Evolutionary conservation across 2,329 filamentous ascomycete genomes (phyloP), one percentile per base, ranked within the genome.

Genomic region (Penicillium corylophilum): DNA sequence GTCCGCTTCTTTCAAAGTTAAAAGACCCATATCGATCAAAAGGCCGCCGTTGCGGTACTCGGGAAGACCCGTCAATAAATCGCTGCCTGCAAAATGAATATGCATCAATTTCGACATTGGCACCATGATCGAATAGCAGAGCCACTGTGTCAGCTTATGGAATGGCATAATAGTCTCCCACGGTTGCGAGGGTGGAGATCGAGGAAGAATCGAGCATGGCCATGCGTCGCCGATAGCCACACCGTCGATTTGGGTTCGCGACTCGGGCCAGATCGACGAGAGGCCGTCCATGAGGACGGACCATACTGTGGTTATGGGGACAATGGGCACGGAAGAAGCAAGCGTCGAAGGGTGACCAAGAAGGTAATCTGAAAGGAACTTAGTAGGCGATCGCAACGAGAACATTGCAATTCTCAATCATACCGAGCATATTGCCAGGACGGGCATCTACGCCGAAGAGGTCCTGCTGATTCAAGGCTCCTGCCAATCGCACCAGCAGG

Each of bases 61-160:
- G 0, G 92, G 91, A 3, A 96, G 78, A 20, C 90, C 92, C 0
- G 92, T 96, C 59, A 95, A 79, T 6, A 95, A 80, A 55, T 95
- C 89, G 1, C 84, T 83, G 39, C 90, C 90, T 3, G 87, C 85
- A 70, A 94, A 94, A 59, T 90, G 84, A 53, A 95, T 85, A 51
- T 87, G 83, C 63, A 95, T 84, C 20, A 95, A 73, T 59, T 85
- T 88, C 50, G 86, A 83, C 87, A 96, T 95, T 0, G 91, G 91
- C 22, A 91, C 87, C 89, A 95, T 95, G 50, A 96, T 82, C 2
- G 90, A 95, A 74, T 96, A 96, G 44, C 88, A 90, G 50, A 96
- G 85, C 92, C 92, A 96, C 71, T 96, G 91, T 0, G 91, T 95
- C 31, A 95, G 81, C 74, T 95, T 96, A 77, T 96, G 92, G 76